A percentile compares a stretch with the other conserved stretches of the same genome.
Conservation (phyloP, 139 green algal genomes). For the Spirogloea muscicola region DNA sequence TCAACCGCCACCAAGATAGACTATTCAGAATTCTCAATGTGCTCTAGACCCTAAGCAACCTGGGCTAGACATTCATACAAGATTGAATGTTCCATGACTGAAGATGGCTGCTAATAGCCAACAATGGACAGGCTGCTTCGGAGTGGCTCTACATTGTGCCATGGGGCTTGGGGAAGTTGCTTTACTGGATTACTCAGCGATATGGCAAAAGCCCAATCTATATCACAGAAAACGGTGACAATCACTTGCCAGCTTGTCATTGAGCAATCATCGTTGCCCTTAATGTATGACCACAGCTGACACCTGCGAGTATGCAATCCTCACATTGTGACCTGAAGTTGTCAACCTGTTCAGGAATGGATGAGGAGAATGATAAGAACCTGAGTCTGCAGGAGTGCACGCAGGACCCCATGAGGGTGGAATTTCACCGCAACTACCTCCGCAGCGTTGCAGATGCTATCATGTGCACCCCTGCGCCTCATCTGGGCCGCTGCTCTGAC, state of each 20-base stretch:
- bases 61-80: too few species aligned
- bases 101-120: slow-evolving; percentile 40
- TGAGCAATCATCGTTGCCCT: too few species aligned
- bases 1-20: too few species aligned
- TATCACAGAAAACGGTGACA: slow-evolving; percentile 43
- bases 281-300: too few species aligned
- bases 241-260: neutral
- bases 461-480: neutral
- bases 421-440: slow-evolving; percentile 42
- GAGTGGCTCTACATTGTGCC: slow-evolving; percentile 39
- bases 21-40: too few species aligned
- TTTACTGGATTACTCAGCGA: slow-evolving; percentile 34
- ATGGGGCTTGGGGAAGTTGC: slow-evolving; percentile 18
- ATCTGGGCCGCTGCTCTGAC: too few species aligned
- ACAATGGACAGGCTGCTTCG: slow-evolving; percentile 37
- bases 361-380: slow-evolving; percentile 5
- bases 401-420: slow-evolving; percentile 15
- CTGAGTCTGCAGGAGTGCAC: slow-evolving; percentile 11
- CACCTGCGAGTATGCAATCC: too few species aligned
- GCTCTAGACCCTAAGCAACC: too few species aligned
- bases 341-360: slow-evolving; percentile 29
- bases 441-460: slow-evolving; percentile 31
- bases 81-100: slow-evolving; percentile 37
- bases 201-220: slow-evolving; percentile 12
- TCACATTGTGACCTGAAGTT: too few species aligned